Conservation (phyloP, 2,329 filamentous ascomycete genomes). For the Aspergillus ibericus region DNA sequence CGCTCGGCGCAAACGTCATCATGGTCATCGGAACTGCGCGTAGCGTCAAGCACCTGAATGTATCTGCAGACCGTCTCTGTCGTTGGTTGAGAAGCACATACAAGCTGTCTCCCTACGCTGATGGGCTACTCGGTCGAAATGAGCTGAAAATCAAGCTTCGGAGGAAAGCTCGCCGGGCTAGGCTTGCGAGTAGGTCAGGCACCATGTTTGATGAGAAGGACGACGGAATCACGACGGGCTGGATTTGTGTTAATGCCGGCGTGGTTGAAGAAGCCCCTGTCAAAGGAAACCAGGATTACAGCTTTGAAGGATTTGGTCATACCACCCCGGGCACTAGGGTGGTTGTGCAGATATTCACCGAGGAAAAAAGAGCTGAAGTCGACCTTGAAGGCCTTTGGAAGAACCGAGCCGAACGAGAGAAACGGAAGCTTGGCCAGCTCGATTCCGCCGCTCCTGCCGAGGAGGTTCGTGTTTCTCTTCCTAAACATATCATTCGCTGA, state of each 20-base stretch:
- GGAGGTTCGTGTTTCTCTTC: slow-evolving; percentile 26
- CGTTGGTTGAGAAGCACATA: slow-evolving; percentile 77
- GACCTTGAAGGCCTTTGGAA: slow-evolving; percentile 67
- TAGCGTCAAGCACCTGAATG: slow-evolving; percentile 89
- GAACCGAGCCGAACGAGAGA: slow-evolving; percentile 41
- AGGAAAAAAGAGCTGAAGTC: slow-evolving; percentile 67
- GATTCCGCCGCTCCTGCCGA: slow-evolving; percentile 19
- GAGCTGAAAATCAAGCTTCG: slow-evolving; percentile 86
- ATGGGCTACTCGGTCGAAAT: slow-evolving; percentile 84
- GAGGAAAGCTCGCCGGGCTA: slow-evolving; percentile 76
- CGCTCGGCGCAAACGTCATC: slow-evolving; percentile 81
- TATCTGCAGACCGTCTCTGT: slow-evolving; percentile 84
- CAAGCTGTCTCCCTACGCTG: slow-evolving; percentile 73
- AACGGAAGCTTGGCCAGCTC: slow-evolving; percentile 34
- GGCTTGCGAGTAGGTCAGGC: slow-evolving; percentile 73
- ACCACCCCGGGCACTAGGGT: slow-evolving; percentile 58
- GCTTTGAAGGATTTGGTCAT: slow-evolving; percentile 74
- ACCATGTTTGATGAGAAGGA: slow-evolving; percentile 61
- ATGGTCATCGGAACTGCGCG: slow-evolving; percentile 93
- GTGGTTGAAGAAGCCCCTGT: slow-evolving; percentile 57
- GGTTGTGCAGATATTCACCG: slow-evolving; percentile 71
- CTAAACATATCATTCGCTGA: slow-evolving; percentile 25
- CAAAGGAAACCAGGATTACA: slow-evolving; percentile 28
- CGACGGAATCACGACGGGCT: slow-evolving; percentile 87
- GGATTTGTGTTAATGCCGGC: slow-evolving; percentile 92